Percentiles rank a stretch among this genome's conserved stretches.
phyloP scores from a whole-genome alignment of 257 asterid species.

The Ilex aquifolium region DNA sequence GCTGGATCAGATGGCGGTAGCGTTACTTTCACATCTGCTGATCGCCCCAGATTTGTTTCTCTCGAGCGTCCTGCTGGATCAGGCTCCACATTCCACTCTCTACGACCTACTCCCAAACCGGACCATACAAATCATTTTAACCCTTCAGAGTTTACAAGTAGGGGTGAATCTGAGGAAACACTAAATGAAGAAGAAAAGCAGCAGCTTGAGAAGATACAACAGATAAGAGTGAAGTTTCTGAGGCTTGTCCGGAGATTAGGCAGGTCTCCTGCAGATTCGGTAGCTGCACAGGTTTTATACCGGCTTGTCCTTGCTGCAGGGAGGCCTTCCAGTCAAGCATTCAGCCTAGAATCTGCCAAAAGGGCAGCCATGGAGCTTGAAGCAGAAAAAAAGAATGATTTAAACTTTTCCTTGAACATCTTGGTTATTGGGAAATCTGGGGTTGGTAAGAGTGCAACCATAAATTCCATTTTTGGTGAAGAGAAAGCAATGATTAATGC shows the following conservation, averaged over 20 bases:
- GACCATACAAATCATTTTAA: slow-evolving; percentile 3
- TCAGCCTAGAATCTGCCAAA: slow-evolving; percentile 29
- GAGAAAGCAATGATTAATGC: slow-evolving; percentile 39
- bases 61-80: slow-evolving; percentile 13
- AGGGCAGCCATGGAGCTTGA: slow-evolving; percentile 36
- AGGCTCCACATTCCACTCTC: slow-evolving; percentile 20
- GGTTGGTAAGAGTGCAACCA: slow-evolving; percentile 93
- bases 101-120: slow-evolving; percentile 18
- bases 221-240: slow-evolving; percentile 37
- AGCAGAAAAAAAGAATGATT: slow-evolving; percentile 26
- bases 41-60: slow-evolving; percentile 15
- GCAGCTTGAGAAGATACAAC: slow-evolving; percentile 37
- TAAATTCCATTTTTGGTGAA: slow-evolving; percentile 74
- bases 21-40: slow-evolving; percentile 17
- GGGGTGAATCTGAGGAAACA: slow-evolving; percentile 20
- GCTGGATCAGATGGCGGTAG: slow-evolving; percentile 18
- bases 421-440: slow-evolving; percentile 87
- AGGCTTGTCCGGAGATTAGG: slow-evolving; percentile 44
- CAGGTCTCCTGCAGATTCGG: slow-evolving; percentile 36
- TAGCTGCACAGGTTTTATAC: slow-evolving; percentile 37
- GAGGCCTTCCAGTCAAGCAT: slow-evolving; percentile 20
- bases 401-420: slow-evolving; percentile 36
- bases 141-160: neutral
- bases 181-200: slow-evolving; percentile 32
- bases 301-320: slow-evolving; percentile 38